Base-by-base conservation (phyloP, 1,139 yeast species). In the Saccharomyces hybrid region DNA sequence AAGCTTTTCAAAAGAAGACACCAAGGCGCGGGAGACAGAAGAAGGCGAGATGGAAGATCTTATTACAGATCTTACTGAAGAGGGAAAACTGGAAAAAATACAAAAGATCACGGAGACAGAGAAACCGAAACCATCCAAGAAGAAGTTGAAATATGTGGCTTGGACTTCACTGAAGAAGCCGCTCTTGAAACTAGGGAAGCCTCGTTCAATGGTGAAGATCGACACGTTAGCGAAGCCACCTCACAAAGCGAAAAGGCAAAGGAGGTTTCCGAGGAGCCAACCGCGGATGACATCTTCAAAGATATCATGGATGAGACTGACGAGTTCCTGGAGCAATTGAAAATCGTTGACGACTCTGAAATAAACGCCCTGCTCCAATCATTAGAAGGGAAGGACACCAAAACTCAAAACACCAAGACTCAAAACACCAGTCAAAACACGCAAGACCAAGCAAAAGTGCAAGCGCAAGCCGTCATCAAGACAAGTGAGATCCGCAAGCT, bases 301-400 rank as follows among this genome's bases (percentile, higher is more conserved):
- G 60, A 58, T 38, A 54, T 64, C 5, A 47, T 62, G 34, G 64
- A 64, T 11, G 68, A 65, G 31, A 65, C 66, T 4, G 68, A 65
- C 53, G 61, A 59, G 12, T 56, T 65, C 38, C 55, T 65, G 42
- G 60, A 60, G 48, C 65, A 62, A 34, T 50, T 65, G 51, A 59
- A 62, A 19, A 55, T 58, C 32, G 61, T 57, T 3, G 64, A 63
- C 24, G 64, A 60, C 53, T 54, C 64, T 6, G 69, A 63, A 29
- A 59, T 66, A 32, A 67, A 67, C 29, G 62, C 60, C 21, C 53
- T 66, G 47, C 59, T 68, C 38, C 64, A 59, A 11, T 51, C 60
- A 3, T 9, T 58, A 5, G 59, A 56, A 4, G 44, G 21, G 34
- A 47, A 16, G 14, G 49, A 49, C n/a, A 44, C 21, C n/a, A n/a